Evolutionary conservation across 2,329 filamentous ascomycete species (phyloP), one percentile per base, ranked within the genome.

Genomic region (Stagonosporopsis rhizophila): DNA sequence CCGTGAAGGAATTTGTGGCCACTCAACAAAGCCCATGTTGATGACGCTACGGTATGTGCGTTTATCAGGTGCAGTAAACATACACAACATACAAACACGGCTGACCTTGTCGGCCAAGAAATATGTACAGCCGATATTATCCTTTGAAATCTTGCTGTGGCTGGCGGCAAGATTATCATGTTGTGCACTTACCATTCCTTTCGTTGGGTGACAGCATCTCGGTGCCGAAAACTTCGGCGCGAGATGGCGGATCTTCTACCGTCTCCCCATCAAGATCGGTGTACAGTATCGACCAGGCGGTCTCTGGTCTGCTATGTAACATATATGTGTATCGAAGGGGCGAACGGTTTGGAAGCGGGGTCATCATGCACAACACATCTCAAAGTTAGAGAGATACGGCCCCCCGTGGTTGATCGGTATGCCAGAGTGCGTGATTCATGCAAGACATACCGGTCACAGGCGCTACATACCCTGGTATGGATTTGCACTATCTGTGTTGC

Each of bases 301-400:
- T 4, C 20, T 9, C 11, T 27, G 38, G 30, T 47, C 23, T 32
- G 51, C 41, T 42, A 53, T 46, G 28, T 48, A 32, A 38, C 30
- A 38, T 47, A 32, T 34, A 49, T 25, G 35, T 35, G 45, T 30
- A 25, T 34, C 15, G 19, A 27, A 19, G 25, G 19, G 52, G 34
- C 45, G 34, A 34, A 20, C 17, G 41, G 28, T n/a, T 41, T 35
- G 37, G 23, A 51, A 56, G 46, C 45, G 52, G 52, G 52, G 46
- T 56, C 23, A 12, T 41, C 15, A 56, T 55, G 41, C 46, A 50
- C 34, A 25, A 40, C 40, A 49, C 49, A 25, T 44, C 5, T 45
- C 25, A 15, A 45, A 22, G n/a, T n/a, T 9, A 20, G 17, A 28
- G 19, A 37, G 11, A 41, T 22, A 37, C 23, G 17, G 35, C 35